Evolutionary conservation across 2,329 filamentous ascomycete species (phyloP).

Genomic region (Leptosphaerulina australis): DNA sequence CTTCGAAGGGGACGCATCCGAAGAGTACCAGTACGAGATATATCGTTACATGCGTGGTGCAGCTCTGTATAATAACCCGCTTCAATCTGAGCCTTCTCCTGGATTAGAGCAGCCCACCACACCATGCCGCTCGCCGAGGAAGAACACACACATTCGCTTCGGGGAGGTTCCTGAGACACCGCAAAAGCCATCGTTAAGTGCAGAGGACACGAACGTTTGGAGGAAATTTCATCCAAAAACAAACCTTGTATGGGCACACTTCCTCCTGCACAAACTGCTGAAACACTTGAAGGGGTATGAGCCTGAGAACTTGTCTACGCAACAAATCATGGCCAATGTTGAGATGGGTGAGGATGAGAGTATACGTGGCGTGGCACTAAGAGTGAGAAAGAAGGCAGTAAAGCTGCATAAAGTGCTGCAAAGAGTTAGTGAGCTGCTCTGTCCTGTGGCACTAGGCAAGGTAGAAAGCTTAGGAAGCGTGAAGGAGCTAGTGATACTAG

Average conservation of each 20-base stretch:
- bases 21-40: conserved; percentile 63
- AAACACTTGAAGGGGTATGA: conserved; percentile 40
- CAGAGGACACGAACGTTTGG: conserved; percentile 50
- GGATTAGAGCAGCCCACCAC: conserved; percentile 10
- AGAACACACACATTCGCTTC: conserved; percentile 41
- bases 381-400: conserved; percentile 44
- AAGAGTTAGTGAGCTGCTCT: conserved; percentile 47
- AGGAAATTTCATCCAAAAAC: conserved; percentile 62
- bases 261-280: conserved; percentile 63
- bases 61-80: conserved; percentile 54
- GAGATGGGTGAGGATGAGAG: conserved; percentile 9
- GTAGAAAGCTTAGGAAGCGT: conserved; percentile 34
- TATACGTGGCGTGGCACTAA: conserved; percentile 18
- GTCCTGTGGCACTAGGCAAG: conserved; percentile 45
- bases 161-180: conserved; percentile 15
- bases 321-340: conserved; percentile 25
- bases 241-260: conserved; percentile 68
- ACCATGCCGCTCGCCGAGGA: conserved; percentile 32
- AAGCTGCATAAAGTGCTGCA: conserved; percentile 48
- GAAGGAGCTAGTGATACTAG: conserved; percentile 44
- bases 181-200: not conserved
- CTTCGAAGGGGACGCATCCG: conserved; percentile 55
- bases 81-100: conserved; percentile 27
- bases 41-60: conserved; percentile 60
- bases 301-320: conserved; percentile 27